These are phyloP conservation scores for Aspergillus saccharolyticus DNA, from an alignment of 495 filamentous ascomycete genomes.

Conservation along the genomic window DNA sequence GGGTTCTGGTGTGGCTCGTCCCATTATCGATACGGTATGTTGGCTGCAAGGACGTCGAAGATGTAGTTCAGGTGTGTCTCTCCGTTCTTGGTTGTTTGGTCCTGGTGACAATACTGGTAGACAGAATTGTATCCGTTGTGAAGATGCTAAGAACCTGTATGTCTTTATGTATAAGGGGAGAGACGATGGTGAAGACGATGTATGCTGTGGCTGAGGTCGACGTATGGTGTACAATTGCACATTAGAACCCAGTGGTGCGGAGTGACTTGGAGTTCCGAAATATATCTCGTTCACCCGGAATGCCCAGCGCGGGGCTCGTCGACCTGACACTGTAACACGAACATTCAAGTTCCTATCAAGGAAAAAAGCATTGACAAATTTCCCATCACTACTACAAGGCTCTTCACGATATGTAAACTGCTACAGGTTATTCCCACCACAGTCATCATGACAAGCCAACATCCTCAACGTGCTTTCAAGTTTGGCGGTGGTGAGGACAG, in stretches of 20 bases:
- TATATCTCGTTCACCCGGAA: background rate
- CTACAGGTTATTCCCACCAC: background rate
- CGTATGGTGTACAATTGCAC: too few relatives aligned
- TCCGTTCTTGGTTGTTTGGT: background rate
- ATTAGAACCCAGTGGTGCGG: background rate
- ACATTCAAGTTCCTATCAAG: too few relatives aligned
- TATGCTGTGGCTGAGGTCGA: too few relatives aligned
- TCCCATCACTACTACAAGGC: background rate
- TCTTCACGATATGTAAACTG: background rate
- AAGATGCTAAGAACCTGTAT: too few relatives aligned
- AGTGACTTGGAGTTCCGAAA: background rate
- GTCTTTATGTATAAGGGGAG: too few relatives aligned
- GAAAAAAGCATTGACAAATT: background rate
- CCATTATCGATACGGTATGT: background rate
- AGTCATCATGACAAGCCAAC: background rate
- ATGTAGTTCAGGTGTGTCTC: background rate
- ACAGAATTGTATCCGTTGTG: too few relatives aligned
- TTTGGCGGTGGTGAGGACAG: background rate
- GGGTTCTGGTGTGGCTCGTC: background rate
- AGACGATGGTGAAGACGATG: too few relatives aligned
- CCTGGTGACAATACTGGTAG: background rate
- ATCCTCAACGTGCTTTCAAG: background rate
- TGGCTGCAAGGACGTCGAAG: background rate
- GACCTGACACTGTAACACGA: too few relatives aligned
- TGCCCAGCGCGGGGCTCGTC: background rate